Evolutionary conservation across 2,329 filamentous ascomycete genomes (phyloP).

Genomic region (Nothopassalora personata): DNA sequence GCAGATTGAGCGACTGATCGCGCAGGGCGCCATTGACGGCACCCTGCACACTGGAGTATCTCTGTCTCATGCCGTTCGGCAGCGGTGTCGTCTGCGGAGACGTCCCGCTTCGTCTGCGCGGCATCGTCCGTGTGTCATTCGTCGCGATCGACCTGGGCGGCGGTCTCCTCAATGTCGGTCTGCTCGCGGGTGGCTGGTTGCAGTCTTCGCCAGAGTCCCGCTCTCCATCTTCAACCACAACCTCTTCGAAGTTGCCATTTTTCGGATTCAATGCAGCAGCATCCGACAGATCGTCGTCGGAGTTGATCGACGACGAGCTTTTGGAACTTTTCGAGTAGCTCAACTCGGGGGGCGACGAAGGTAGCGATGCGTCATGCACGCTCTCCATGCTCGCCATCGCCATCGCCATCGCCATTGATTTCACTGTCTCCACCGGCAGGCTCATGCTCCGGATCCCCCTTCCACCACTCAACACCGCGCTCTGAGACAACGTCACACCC

Average conservation of each 20-base stretch:
- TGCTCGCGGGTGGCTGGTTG: constrained; percentile 33
- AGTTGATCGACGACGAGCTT: constrained; percentile 67
- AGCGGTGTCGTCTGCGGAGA: constrained; percentile 13
- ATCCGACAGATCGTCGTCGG: constrained; percentile 49
- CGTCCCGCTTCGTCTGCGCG: constrained; percentile 12
- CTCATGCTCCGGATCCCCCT: constrained; percentile 14
- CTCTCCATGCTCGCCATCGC: constrained; percentile 19
- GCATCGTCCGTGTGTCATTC: constrained; percentile 2
- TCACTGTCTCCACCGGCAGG: constrained; percentile 7
- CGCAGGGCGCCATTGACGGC: constrained; percentile 34
- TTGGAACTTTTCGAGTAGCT: constrained; percentile 84
- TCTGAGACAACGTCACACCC: constrained; percentile 14
- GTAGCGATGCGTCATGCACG: constrained; percentile 16
- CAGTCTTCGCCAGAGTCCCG: constrained; percentile 45
- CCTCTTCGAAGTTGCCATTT: constrained; percentile 85
- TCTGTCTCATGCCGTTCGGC: constrained; percentile 17
- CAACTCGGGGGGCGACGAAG: constrained; percentile 27
- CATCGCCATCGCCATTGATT: constrained; percentile 7
- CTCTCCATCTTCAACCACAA: constrained; percentile 65
- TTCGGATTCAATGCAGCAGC: constrained; percentile 51
- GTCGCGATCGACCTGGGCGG: constrained; percentile 15
- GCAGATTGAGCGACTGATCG: constrained; percentile 35
- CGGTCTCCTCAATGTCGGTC: constrained; percentile 27
- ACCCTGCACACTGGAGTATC: constrained; percentile 38
- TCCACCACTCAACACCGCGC: constrained; percentile 11